A percentile compares a stretch with the other conserved stretches of the same genome.
These are phyloP conservation scores for Avena eriantha DNA, from an alignment of 176 grass and related monocot genomes.

Conservation along the genomic window DNA sequence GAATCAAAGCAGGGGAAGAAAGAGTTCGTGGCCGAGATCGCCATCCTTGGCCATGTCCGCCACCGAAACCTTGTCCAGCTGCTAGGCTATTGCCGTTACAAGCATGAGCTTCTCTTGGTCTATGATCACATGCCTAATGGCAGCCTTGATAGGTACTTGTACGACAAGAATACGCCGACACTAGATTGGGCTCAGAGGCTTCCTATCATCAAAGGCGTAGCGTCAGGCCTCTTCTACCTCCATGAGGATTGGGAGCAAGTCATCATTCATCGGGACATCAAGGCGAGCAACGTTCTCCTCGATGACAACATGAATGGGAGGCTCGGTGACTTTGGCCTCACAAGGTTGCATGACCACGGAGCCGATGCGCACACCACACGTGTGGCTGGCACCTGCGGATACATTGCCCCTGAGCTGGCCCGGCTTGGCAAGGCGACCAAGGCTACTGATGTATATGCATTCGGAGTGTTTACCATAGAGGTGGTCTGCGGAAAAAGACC, in stretches of 20 bases:
- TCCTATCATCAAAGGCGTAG: background rate
- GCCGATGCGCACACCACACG: background rate
- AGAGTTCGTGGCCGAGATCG: background rate
- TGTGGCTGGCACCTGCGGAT: background rate
- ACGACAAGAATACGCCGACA: background rate
- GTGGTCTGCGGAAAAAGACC: background rate
- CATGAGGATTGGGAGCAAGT: constrained; percentile 12
- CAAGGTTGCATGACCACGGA: constrained; percentile 8
- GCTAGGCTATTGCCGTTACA: background rate
- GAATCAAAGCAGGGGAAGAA: constrained; percentile 20
- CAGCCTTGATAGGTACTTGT: constrained; percentile 7
- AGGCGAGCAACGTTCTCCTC: constrained; percentile 7
- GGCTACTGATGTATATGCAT: background rate
- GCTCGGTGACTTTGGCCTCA: constrained; percentile 17
- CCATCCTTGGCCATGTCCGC: background rate
- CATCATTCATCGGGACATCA: constrained; percentile 12
- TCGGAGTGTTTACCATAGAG: background rate
- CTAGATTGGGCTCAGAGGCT: background rate
- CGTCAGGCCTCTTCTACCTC: background rate
- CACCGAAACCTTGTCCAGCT: constrained; percentile 4
- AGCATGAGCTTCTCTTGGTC: background rate
- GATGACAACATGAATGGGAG: constrained; percentile 10
- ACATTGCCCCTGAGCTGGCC: constrained; percentile 9
- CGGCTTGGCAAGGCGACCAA: constrained; percentile 16
- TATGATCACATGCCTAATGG: background rate